Conservation (phyloP, 805 yeast species). For the Zygoascus ofunaensis region DNA sequence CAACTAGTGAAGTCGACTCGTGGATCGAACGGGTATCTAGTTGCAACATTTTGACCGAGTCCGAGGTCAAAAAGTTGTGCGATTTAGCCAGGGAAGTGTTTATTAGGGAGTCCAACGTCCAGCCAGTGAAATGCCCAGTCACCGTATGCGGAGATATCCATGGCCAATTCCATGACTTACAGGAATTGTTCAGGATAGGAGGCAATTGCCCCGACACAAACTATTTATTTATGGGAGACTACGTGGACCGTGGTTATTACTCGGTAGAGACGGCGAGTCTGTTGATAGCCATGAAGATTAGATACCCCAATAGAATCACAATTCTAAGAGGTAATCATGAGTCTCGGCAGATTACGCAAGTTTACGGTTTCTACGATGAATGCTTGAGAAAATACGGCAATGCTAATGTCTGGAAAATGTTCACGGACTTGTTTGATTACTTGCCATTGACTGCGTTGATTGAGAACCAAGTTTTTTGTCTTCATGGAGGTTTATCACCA, state of each 20-base stretch:
- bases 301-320: slow-evolving; percentile 86
- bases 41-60: slow-evolving; percentile 76
- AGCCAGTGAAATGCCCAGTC: slow-evolving; percentile 91
- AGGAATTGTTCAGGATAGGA: slow-evolving; percentile 88
- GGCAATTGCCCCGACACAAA: slow-evolving; percentile 91
- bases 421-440: slow-evolving; percentile 85
- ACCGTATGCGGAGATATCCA: slow-evolving; percentile 96
- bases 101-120: slow-evolving; percentile 81
- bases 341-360: slow-evolving; percentile 92
- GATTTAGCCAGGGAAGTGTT: slow-evolving; percentile 77
- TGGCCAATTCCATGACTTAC: slow-evolving; percentile 91
- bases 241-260: slow-evolving; percentile 81
- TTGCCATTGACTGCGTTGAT: slow-evolving; percentile 91
- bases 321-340: slow-evolving; percentile 93
- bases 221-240: slow-evolving; percentile 84
- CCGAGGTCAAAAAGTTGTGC: slow-evolving; percentile 69
- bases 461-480: slow-evolving; percentile 81
- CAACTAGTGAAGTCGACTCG: slow-evolving; percentile 51
- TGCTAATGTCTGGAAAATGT: slow-evolving; percentile 88
- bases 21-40: slow-evolving; percentile 76
- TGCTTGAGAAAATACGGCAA: slow-evolving; percentile 88
- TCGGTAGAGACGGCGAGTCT: slow-evolving; percentile 88
- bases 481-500: slow-evolving; percentile 93
- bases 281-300: slow-evolving; percentile 81
- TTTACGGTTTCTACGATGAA: slow-evolving; percentile 92